phyloP scores from a whole-genome alignment of 1,139 yeast genomes.

The Suhomyces taliae region DNA sequence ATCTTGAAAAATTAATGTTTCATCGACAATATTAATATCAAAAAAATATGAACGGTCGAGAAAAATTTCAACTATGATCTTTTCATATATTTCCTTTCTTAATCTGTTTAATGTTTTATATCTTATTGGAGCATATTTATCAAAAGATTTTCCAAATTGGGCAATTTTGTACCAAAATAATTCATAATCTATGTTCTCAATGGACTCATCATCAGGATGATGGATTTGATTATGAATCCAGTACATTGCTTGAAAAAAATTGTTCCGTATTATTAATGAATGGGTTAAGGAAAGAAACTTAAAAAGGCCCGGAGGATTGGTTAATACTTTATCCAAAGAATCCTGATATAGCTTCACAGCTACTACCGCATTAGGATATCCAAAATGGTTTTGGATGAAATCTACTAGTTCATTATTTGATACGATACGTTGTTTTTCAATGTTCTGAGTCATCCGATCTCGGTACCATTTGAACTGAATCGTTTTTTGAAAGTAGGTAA shows the following conservation, averaged over 20 bases:
- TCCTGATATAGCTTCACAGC: neutral
- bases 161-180: constrained; percentile 27
- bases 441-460: no score
- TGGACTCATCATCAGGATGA: neutral
- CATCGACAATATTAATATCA: neutral
- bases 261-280: constrained; percentile 1
- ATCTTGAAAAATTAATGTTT: constrained; percentile 2
- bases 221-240: constrained; percentile 1
- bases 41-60: constrained; percentile 1
- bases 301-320: neutral
- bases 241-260: constrained; percentile 1
- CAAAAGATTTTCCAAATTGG: constrained; percentile 24
- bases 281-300: neutral
- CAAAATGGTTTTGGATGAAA: no score
- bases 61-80: constrained; percentile 14
- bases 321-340: neutral
- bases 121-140: constrained; percentile 17
- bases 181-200: constrained; percentile 17
- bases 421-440: no score
- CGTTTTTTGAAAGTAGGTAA: no score
- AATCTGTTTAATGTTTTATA: constrained; percentile 12
- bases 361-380: neutral
- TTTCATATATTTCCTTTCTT: constrained; percentile 10
- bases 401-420: no score
- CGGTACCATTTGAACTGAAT: no score